phyloP scores from a whole-genome alignment of 495 filamentous ascomycete species.

The Talaromyces nanjingensis region DNA sequence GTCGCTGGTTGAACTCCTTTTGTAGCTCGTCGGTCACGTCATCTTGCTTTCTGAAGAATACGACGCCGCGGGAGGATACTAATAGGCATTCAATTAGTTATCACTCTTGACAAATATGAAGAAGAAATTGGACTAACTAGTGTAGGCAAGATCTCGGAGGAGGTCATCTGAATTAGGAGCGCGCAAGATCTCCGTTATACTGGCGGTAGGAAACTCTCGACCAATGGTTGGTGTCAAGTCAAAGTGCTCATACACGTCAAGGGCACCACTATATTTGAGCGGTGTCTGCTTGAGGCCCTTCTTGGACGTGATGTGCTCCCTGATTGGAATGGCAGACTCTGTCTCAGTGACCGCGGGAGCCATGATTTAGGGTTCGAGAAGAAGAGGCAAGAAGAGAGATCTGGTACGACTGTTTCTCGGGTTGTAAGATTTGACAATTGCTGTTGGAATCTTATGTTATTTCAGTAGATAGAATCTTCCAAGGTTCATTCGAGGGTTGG shows the following conservation, averaged over 20 bases:
- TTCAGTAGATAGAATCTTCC: too few species aligned
- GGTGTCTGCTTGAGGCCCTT: slow-evolving; percentile 21
- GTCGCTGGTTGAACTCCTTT: slow-evolving; percentile 52
- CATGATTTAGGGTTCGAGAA: not conserved
- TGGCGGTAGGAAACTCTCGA: slow-evolving; percentile 52
- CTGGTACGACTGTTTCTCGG: not conserved
- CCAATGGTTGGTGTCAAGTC: slow-evolving; percentile 66
- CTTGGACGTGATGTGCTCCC: not conserved
- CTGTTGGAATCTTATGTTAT: too few species aligned
- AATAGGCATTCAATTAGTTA: not conserved
- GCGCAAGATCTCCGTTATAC: slow-evolving; percentile 52
- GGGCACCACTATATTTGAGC: slow-evolving; percentile 42
- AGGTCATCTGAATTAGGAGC: slow-evolving; percentile 61
- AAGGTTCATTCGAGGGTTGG: too few species aligned
- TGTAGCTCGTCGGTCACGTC: slow-evolving; percentile 51
- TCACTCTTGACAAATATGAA: not conserved
- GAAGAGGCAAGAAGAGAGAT: not conserved
- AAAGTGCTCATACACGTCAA: slow-evolving; percentile 52
- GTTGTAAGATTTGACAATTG: not conserved
- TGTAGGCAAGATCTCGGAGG: slow-evolving; percentile 23
- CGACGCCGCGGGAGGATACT: slow-evolving; percentile 68
- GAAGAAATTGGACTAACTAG: slow-evolving; percentile 27
- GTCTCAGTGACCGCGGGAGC: not conserved
- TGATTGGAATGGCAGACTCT: not conserved
- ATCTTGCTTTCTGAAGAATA: slow-evolving; percentile 65